Evolutionary conservation across 805 yeast genomes (phyloP).

Genomic region (Suhomyces prunicola): DNA sequence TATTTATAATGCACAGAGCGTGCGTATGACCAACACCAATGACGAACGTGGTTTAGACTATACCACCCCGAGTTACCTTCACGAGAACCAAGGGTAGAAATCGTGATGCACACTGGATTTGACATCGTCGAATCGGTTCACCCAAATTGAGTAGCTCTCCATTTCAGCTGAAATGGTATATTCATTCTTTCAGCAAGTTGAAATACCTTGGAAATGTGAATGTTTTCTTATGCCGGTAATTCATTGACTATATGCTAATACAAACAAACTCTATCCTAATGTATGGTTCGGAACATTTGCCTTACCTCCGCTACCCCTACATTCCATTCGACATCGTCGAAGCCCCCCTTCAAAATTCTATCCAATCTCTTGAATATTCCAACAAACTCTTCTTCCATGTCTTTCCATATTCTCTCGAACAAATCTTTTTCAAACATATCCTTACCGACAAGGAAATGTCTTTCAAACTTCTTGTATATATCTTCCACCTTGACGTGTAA

Average conservation of each 20-base stretch:
- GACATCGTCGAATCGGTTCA: no score
- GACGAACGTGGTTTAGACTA: no score
- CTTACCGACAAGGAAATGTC: conserved; percentile 46
- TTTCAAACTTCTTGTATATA: conserved; percentile 53
- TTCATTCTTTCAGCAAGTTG: no score
- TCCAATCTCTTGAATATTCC: conserved; percentile 53
- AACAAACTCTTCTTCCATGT: conserved; percentile 62
- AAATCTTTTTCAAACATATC: conserved; percentile 51
- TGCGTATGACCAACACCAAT: no score
- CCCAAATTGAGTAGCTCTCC: no score
- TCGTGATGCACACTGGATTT: no score
- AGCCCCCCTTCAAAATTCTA: conserved; percentile 48
- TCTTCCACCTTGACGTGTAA: conserved; percentile 52
- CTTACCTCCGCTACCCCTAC: conserved; percentile 57
- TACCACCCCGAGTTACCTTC: no score
- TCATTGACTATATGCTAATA: neutral
- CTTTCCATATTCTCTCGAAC: conserved; percentile 64
- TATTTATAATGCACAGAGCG: no score
- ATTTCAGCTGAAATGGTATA: no score
- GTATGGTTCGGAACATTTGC: conserved; percentile 28
- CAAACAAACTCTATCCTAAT: neutral
- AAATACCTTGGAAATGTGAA: no score
- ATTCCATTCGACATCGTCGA: conserved; percentile 52
- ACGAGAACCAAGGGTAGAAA: no score
- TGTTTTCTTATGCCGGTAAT: no score